phyloP scores from a whole-genome alignment of 176 grass and related monocot species.

The Oryza rufipogon region DNA sequence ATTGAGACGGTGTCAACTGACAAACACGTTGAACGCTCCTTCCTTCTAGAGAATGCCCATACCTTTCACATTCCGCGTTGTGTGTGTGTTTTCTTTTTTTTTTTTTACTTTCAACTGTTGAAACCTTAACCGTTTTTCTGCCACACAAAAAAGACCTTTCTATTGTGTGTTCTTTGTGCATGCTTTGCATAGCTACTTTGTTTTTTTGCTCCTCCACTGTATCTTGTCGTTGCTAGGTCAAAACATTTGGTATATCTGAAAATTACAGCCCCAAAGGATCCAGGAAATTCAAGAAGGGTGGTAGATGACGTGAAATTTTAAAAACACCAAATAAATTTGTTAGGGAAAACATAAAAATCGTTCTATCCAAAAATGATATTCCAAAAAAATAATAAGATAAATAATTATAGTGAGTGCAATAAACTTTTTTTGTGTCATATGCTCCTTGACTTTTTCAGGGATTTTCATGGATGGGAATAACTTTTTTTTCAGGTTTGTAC shows the following conservation, averaged over 20 bases:
- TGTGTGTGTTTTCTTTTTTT: too few relatives aligned
- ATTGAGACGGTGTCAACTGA: conserved; percentile 17
- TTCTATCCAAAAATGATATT: too few relatives aligned
- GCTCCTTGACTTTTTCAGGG: neutral
- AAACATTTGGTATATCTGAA: neutral
- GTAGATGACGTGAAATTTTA: neutral
- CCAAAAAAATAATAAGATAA: too few relatives aligned
- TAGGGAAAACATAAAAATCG: too few relatives aligned
- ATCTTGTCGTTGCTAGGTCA: neutral
- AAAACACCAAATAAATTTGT: too few relatives aligned
- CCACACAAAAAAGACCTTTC: neutral
- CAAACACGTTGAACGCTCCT: neutral
- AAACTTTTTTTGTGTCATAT: neutral
- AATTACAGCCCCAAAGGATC: neutral
- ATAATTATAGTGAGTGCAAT: too few relatives aligned
- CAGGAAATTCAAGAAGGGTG: neutral
- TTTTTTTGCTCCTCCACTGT: neutral
- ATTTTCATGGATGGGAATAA: neutral
- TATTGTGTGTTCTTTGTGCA: neutral
- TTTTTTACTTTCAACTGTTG: neutral
- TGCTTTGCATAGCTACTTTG: neutral
- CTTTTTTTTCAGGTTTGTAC: neutral
- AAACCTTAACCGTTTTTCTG: neutral
- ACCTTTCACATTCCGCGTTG: neutral
- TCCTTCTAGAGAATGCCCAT: conserved; percentile 12